Base-by-base conservation (phyloP, 2,329 filamentous ascomycete genomes). In the Septoria linicola region DNA sequence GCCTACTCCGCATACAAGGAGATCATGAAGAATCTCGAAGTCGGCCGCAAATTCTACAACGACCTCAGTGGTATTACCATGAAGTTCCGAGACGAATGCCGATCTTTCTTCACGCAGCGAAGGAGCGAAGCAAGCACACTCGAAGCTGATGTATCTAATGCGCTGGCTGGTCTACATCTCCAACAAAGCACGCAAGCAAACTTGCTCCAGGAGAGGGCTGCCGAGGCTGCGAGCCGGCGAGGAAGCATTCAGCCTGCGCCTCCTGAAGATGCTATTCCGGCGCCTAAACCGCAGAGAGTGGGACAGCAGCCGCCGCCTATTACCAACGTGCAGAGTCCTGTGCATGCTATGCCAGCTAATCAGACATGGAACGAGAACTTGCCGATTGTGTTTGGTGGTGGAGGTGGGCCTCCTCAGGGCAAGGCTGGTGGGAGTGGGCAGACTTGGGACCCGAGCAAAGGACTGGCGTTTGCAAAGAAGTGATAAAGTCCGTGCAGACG, bases 1-100 rank as follows among this genome's bases (percentile, higher is more conserved):
- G 92, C 89, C 0, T 97, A 95, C 68, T 84, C 90, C 70, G 95
- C 92, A 72, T 97, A 97, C 75, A 96, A 96, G 72, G 92, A 99
- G 68, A 89, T 97, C 50, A 83, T 96, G 51, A 88, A 82, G 59
- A 96, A 97, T 66, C 78, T 96, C 2, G 92, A 97, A 59, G 88
- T 87, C 0, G 93, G 89, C 0, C 79, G 92, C 46, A 96, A 93
- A 68, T 99, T 99, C 68, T 99, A 97, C 74, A 99, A 99, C 61
- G 91, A 97, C 65, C 78, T 99, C 3, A 88, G 87, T 40, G 88
- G 87, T 70, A 90, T 97, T 56, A 88, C 96, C 1, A 85, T 83
- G 31, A 79, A 85, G 8, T 97, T 96, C 68, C 79, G 90, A 14
- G 92, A 96, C 60, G 87, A 88, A 30, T 84, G 84, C 51, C 81